Conservation (phyloP, 2,329 filamentous ascomycete species). For the Calonectria pseudoturangicola region DNA sequence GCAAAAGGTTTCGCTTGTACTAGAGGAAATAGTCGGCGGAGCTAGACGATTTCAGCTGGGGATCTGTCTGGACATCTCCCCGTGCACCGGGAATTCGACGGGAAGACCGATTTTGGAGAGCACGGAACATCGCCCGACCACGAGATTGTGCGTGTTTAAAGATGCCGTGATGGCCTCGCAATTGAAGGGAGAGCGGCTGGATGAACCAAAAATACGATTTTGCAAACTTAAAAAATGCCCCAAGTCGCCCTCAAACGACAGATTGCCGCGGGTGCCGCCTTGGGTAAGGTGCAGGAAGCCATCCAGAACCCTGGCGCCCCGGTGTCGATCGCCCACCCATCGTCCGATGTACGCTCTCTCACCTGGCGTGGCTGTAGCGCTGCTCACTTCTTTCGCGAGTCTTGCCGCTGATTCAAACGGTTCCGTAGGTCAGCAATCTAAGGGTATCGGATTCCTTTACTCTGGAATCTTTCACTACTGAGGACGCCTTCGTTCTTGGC, state of each 20-base stretch:
- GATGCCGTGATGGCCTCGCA: not conserved
- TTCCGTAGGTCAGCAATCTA: constrained; percentile 55
- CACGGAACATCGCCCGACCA: not conserved
- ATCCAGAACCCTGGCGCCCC: constrained; percentile 39
- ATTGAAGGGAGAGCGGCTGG: not conserved
- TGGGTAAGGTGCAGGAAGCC: constrained; percentile 50
- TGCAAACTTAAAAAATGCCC: constrained; percentile 38
- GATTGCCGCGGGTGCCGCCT: constrained; percentile 34
- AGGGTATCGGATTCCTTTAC: constrained; percentile 64
- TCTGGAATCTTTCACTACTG: constrained; percentile 74
- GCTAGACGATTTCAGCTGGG: constrained; percentile 32
- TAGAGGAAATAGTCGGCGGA: constrained; percentile 13
- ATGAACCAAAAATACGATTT: no score
- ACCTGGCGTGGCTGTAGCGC: constrained; percentile 4
- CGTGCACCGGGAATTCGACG: constrained; percentile 21
- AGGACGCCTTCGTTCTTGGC: constrained; percentile 80
- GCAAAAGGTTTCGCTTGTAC: not conserved
- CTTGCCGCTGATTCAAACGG: not conserved
- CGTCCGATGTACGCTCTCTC: constrained; percentile 47
- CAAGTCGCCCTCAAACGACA: constrained; percentile 45
- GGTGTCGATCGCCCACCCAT: constrained; percentile 44
- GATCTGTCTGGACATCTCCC: constrained; percentile 8
- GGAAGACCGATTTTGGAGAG: constrained; percentile 7
- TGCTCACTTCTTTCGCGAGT: not conserved
- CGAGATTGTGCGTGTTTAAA: not conserved